Conservation (phyloP, 2,329 filamentous ascomycete genomes). For the Claviceps paspali region DNA sequence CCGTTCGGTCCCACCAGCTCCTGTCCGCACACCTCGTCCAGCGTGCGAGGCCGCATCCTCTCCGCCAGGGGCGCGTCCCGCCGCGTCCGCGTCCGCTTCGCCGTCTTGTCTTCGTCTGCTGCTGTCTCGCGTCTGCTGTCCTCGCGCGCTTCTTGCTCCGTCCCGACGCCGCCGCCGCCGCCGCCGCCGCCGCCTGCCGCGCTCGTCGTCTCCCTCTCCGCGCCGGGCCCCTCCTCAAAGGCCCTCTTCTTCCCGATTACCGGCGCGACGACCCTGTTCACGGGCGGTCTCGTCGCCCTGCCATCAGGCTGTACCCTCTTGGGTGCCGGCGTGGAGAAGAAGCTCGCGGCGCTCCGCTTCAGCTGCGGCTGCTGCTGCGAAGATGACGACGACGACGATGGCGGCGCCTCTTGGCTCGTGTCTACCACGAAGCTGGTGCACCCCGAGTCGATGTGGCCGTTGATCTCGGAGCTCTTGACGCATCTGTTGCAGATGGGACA, state of each 20-base stretch:
- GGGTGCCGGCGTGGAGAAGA: slow-evolving; percentile 46
- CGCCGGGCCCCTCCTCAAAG: slow-evolving; percentile 39
- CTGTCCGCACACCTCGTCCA: slow-evolving; percentile 83
- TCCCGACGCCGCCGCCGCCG: no score
- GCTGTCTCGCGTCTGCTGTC: no score
- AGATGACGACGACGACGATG: slow-evolving; percentile 5
- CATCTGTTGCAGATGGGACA: slow-evolving; percentile 70
- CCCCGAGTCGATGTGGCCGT: slow-evolving; percentile 75
- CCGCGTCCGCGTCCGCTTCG: slow-evolving; percentile 54
- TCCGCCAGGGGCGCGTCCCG: slow-evolving; percentile 77
- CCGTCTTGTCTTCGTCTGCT: slow-evolving; percentile 11
- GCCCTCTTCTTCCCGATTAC: slow-evolving; percentile 31
- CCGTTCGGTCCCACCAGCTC: slow-evolving; percentile 75
- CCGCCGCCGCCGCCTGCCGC: no score
- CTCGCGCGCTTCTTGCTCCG: neutral
- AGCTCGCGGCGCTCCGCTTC: slow-evolving; percentile 40
- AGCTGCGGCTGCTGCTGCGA: slow-evolving; percentile 19
- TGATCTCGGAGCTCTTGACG: slow-evolving; percentile 64
- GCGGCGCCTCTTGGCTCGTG: slow-evolving; percentile 15
- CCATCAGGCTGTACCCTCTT: slow-evolving; percentile 29
- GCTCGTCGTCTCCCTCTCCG: slow-evolving; percentile 5
- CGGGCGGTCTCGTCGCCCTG: slow-evolving; percentile 17
- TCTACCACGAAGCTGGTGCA: slow-evolving; percentile 56
- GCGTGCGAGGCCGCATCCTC: slow-evolving; percentile 70
- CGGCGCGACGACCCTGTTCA: slow-evolving; percentile 16